Conservation (phyloP, 352 stramenopile species). For the Phytopythium helicoides region DNA sequence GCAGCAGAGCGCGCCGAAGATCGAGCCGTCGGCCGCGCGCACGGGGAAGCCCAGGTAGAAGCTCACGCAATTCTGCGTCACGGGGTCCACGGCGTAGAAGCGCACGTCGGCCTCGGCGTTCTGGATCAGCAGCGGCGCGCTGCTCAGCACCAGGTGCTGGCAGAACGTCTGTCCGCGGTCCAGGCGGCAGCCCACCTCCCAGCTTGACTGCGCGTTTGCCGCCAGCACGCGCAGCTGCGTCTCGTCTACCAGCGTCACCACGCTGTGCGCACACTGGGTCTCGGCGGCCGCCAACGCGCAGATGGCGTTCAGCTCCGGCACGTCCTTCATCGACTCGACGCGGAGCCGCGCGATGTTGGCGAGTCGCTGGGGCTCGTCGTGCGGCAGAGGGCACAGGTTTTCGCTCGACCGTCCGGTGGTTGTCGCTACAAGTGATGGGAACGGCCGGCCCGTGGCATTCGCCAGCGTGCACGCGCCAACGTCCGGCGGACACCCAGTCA, state of each 20-base stretch:
- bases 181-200: slow-evolving; percentile 22
- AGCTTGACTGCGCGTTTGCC: slow-evolving; percentile 19
- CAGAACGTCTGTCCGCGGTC: slow-evolving; percentile 35
- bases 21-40: slow-evolving; percentile 2
- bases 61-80: slow-evolving; percentile 13
- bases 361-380: slow-evolving; percentile 21
- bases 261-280: slow-evolving; percentile 20
- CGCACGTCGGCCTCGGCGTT: slow-evolving; percentile 38
- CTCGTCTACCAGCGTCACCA: slow-evolving; percentile 29
- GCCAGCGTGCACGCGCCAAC: slow-evolving; percentile 20
- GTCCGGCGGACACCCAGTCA: slow-evolving; percentile 16
- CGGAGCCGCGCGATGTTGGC: slow-evolving; percentile 17
- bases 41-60: slow-evolving; percentile 43
- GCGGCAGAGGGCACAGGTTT: slow-evolving; percentile 30
- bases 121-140: slow-evolving; percentile 24
- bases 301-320: slow-evolving; percentile 28
- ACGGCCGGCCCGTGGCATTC: slow-evolving; percentile 16
- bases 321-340: slow-evolving; percentile 18
- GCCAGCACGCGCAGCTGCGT: slow-evolving; percentile 25
- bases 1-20: slow-evolving; percentile 28
- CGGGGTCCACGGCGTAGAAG: slow-evolving; percentile 30
- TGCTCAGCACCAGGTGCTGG: slow-evolving; percentile 42
- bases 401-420: no score
- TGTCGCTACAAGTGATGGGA: slow-evolving; percentile 12
- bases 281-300: slow-evolving; percentile 28